These are phyloP conservation scores for Russula vinacea DNA, from an alignment of 768 basidiomycete species.

Conservation along the genomic window DNA sequence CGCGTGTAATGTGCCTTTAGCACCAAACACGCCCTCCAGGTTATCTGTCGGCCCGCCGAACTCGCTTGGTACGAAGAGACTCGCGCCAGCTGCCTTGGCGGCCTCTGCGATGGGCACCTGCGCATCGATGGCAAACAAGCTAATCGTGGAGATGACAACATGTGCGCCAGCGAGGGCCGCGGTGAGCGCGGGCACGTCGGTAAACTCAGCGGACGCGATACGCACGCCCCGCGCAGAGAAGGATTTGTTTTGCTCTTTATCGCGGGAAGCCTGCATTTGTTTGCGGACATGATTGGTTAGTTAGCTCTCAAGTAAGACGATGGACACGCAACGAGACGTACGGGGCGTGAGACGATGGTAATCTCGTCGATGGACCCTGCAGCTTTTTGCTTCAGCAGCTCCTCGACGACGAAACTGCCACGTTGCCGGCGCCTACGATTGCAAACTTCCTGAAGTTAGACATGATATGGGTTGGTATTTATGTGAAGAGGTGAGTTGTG, in stretches of 20 bases:
- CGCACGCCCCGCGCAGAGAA: slow-evolving; percentile 24
- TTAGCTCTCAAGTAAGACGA: not conserved
- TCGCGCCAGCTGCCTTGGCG: slow-evolving; percentile 29
- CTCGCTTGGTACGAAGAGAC: slow-evolving; percentile 31
- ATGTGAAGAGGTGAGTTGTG: not conserved
- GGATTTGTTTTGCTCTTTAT: slow-evolving; percentile 15
- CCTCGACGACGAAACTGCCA: slow-evolving; percentile 28
- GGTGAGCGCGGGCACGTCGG: slow-evolving; percentile 21
- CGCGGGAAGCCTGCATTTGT: slow-evolving; percentile 10
- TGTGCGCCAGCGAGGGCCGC: slow-evolving; percentile 24
- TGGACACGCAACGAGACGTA: slow-evolving; percentile 1
- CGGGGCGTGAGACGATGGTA: slow-evolving; percentile 25
- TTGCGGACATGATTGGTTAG: not conserved
- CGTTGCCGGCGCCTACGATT: slow-evolving; percentile 27
- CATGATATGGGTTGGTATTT: slow-evolving; percentile 9
- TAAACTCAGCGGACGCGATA: slow-evolving; percentile 17
- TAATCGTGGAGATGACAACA: slow-evolving; percentile 28
- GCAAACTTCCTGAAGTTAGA: slow-evolving; percentile 26
- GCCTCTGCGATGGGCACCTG: slow-evolving; percentile 27
- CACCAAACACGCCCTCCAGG: slow-evolving; percentile 13
- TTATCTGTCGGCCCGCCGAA: slow-evolving; percentile 32
- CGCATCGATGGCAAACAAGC: slow-evolving; percentile 3
- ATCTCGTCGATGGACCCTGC: slow-evolving; percentile 21
- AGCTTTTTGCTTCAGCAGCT: slow-evolving; percentile 28
- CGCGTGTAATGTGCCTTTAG: slow-evolving; percentile 20